Conservation (phyloP, 2,329 filamentous ascomycete species). For the Alternaria incomplexa region DNA sequence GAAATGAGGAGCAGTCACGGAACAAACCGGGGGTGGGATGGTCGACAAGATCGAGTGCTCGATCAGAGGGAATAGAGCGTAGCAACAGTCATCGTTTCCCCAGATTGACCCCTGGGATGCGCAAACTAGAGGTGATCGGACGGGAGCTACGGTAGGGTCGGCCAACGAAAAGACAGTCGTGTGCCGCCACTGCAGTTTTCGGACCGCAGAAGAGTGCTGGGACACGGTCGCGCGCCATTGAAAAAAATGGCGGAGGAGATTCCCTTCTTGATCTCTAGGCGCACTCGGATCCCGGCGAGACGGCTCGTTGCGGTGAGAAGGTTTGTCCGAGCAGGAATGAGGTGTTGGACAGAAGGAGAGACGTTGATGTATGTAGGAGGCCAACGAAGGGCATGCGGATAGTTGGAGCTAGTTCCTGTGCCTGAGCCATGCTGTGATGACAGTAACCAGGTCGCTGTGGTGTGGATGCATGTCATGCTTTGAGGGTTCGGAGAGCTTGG, state of each 20-base stretch:
- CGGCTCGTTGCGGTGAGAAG: background rate
- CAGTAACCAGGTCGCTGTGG: background rate
- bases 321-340: background rate
- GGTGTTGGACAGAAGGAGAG: too few relatives aligned
- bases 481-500: background rate
- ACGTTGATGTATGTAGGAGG: too few relatives aligned
- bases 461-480: background rate
- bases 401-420: background rate
- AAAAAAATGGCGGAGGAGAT: background rate
- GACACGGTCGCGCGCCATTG: background rate
- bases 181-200: background rate
- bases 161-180: background rate
- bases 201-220: background rate
- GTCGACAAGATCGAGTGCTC: background rate
- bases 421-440: background rate
- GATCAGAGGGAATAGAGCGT: background rate
- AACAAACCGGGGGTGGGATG: background rate
- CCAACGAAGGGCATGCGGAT: background rate
- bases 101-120: background rate
- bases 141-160: background rate
- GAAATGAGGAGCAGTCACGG: background rate
- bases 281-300: background rate
- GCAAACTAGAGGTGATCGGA: background rate
- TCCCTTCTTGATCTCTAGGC: background rate
- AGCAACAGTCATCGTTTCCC: background rate